These are phyloP conservation scores for Daldinia vernicosa DNA, from an alignment of 495 filamentous ascomycete species.

Conservation along the genomic window DNA sequence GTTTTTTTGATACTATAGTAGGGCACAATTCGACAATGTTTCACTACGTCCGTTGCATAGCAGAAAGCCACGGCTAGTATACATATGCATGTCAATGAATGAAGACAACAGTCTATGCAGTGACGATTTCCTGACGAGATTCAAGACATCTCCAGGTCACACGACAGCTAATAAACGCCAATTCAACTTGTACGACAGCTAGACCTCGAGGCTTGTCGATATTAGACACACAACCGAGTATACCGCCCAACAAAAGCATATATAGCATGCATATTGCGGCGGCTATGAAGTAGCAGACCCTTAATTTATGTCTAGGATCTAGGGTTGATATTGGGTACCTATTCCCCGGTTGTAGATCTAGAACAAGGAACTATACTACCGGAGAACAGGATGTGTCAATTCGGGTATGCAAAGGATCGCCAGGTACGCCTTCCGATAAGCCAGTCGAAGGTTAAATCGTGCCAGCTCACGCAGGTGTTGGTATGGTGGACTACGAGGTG, in stretches of 20 bases:
- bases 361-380: neutral
- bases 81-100: constrained; percentile 10
- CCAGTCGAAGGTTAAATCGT: neutral
- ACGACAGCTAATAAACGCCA: constrained; percentile 24
- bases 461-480: neutral
- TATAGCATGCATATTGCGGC: neutral
- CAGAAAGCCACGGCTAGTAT: neutral
- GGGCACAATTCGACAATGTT: constrained; percentile 15
- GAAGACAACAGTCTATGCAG: neutral
- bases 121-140: constrained; percentile 26
- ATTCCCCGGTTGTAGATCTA: constrained; percentile 26
- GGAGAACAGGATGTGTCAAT: neutral
- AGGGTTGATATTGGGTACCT: constrained; percentile 20
- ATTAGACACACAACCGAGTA: neutral
- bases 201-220: neutral
- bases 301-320: constrained; percentile 14
- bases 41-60: constrained; percentile 8
- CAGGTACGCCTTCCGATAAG: constrained; percentile 17
- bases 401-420: constrained; percentile 14
- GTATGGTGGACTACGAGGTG: neutral
- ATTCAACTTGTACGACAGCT: constrained; percentile 1
- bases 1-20: constrained; percentile 13
- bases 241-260: neutral
- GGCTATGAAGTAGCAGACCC: neutral
- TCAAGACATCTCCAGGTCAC: constrained; percentile 2